Conservation (phyloP, 177 flowering plant species). For the Vitis hybrid region DNA sequence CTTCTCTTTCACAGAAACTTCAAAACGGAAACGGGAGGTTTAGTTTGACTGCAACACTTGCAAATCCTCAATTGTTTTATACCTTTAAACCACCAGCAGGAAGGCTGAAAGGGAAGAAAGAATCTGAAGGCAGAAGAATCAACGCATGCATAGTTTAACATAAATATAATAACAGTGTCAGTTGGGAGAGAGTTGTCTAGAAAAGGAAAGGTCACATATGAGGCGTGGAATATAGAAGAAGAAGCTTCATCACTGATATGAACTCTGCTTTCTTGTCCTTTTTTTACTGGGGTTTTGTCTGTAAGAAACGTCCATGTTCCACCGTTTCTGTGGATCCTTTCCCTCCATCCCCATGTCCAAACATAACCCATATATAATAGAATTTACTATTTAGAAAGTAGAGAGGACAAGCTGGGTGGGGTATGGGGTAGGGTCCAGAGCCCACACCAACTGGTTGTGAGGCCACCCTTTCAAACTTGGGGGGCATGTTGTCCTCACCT, state of each 20-base stretch:
- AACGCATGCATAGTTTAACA: no score
- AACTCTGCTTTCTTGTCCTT: neutral
- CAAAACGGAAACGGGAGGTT: no score
- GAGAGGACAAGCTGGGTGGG: no score
- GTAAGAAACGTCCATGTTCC: neutral
- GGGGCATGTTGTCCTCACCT: no score
- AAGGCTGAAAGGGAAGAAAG: neutral
- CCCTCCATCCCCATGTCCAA: neutral
- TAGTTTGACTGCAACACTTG: no score
- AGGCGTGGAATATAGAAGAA: neutral
- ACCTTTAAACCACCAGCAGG: no score
- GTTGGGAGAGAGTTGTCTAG: neutral
- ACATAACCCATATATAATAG: neutral
- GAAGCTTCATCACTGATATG: conserved; percentile 3
- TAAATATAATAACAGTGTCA: neutral
- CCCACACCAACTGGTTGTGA: no score
- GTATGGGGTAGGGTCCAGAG: no score
- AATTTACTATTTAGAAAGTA: no score
- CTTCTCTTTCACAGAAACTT: no score
- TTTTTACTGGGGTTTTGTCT: conserved; percentile 3
- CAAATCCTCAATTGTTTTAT: no score
- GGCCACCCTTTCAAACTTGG: no score
- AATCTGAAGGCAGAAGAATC: neutral
- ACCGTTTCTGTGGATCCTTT: neutral
- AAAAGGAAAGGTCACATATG: neutral